A percentile compares a stretch with the other conserved stretches of the same genome.
phyloP scores from a whole-genome alignment of 2,329 filamentous ascomycete genomes.

The Cadophora sp. region DNA sequence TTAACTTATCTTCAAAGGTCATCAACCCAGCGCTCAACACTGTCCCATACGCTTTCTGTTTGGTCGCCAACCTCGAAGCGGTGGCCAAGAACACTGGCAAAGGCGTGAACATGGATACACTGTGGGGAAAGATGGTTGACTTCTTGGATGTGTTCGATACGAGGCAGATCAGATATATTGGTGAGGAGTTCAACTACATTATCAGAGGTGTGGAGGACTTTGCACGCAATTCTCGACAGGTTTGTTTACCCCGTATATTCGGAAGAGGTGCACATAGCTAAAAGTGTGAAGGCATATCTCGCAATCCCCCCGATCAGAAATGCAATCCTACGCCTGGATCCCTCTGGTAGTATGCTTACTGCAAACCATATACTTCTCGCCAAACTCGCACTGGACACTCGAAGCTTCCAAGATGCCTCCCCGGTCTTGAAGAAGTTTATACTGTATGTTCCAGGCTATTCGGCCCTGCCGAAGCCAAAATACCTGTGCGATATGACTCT shows the following conservation, averaged over 20 bases:
- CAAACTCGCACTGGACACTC: conserved; percentile 60
- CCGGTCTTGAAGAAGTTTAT: conserved; percentile 70
- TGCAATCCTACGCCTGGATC: conserved; percentile 71
- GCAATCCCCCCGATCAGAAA: conserved; percentile 40
- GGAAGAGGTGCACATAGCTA: conserved; percentile 16
- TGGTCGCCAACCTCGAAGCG: conserved; percentile 54
- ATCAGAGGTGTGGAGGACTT: conserved; percentile 47
- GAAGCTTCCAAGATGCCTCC: conserved; percentile 60
- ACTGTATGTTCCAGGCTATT: conserved; percentile 65
- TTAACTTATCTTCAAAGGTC: conserved; percentile 33
- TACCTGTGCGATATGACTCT: conserved; percentile 55
- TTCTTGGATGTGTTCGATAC: conserved; percentile 53
- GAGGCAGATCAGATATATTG: conserved; percentile 60
- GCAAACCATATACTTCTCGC: conserved; percentile 64
- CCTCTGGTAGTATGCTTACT: conserved; percentile 70
- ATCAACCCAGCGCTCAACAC: conserved; percentile 62
- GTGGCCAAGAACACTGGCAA: conserved; percentile 43
- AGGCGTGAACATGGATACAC: conserved; percentile 32
- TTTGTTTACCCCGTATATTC: conserved; percentile 23
- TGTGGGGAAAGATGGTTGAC: conserved; percentile 56
- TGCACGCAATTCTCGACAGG: conserved; percentile 34
- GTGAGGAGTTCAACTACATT: conserved; percentile 53
- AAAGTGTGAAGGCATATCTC: conserved; percentile 33
- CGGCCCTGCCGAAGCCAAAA: conserved; percentile 44
- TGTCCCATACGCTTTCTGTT: conserved; percentile 62